Evolutionary conservation across 495 filamentous ascomycete genomes (phyloP), one percentile per base, ranked within the genome.

Genomic region (Xylaria nigripes): DNA sequence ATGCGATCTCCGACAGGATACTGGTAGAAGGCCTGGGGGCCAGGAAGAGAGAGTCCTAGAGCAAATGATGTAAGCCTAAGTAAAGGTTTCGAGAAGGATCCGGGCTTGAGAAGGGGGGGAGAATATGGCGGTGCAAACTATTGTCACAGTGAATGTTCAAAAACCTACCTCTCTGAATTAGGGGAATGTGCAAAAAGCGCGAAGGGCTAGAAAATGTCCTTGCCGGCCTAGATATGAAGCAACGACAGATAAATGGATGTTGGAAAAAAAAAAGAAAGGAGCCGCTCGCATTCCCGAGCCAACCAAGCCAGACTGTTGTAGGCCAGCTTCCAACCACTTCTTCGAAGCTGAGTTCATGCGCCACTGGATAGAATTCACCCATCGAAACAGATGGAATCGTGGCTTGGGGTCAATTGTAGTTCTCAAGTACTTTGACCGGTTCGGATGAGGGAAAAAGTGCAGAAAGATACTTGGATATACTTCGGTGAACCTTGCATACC

Each of bases 321-420:
- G n/a, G n/a, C n/a, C n/a, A n/a, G n/a, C n/a, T n/a, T 54, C 32
- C 13, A 2, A 2, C 32, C 2, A 36, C 32, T 36, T 36, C 15
- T 12, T 60, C 61, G 48, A 63, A 58, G 63, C 61, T 66, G 63
- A 64, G 47, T 56, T 45, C 50, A 56, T 55, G 64, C 59, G 64
- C 61, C 64, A 62, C 64, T 50, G 44, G 52, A 32, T 52, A 44
- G 53, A 32, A 52, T 51, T 56, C 45, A 54, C 56, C 56, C 64
- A 56, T 66, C 61, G 64, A 66, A 66, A 64, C 64, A 41, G 52
- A 66, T 66, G 38, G 64, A 66, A 66, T 66, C 64, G 64, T 66
- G 64, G 64, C 64, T 36, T 36, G 10, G 32, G 13, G 2, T 12
- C 10, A 9, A 13, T 8, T 6, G 32, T 36, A 36, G 2, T 36